Evolutionary conservation across 345 rosid species (phyloP).

Genomic region (Gossypium anomalum): DNA sequence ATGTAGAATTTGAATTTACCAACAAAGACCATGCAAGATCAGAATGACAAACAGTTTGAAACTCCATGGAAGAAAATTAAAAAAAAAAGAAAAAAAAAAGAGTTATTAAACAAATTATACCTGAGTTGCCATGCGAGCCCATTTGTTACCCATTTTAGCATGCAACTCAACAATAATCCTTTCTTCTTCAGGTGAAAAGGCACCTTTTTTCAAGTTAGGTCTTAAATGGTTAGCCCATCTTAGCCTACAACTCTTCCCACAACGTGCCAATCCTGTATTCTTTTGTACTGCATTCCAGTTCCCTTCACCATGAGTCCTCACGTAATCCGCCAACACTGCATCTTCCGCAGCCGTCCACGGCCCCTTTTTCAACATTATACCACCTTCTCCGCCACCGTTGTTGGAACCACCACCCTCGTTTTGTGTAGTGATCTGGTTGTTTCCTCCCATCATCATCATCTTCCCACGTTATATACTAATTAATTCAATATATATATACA

Average conservation of each 20-base stretch:
- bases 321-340: constrained; percentile 42
- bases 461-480: not conserved
- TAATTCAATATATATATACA: not conserved
- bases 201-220: constrained; percentile 48
- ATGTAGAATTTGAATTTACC: not conserved
- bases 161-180: constrained; percentile 50
- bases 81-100: not conserved
- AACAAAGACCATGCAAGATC: not conserved
- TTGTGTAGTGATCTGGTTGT: not conserved
- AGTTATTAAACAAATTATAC: constrained; percentile 10
- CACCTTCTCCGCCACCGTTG: constrained; percentile 21
- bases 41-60: not conserved
- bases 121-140: constrained; percentile 72
- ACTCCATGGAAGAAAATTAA: not conserved
- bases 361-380: constrained; percentile 40
- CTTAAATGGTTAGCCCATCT: constrained; percentile 59
- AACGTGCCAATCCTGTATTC: constrained; percentile 52
- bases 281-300: constrained; percentile 63
- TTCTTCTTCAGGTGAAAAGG: constrained; percentile 49
- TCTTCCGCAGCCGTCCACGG: constrained; percentile 61
- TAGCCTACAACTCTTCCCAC: constrained; percentile 59
- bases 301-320: constrained; percentile 52
- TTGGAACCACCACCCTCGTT: constrained; percentile 28
- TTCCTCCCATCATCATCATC: not conserved
- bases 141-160: constrained; percentile 53